Percentiles rank a stretch among this genome's conserved stretches.
Evolutionary conservation across 306 rosid species (phyloP).

Genomic region (Dryas alaskensis): DNA sequence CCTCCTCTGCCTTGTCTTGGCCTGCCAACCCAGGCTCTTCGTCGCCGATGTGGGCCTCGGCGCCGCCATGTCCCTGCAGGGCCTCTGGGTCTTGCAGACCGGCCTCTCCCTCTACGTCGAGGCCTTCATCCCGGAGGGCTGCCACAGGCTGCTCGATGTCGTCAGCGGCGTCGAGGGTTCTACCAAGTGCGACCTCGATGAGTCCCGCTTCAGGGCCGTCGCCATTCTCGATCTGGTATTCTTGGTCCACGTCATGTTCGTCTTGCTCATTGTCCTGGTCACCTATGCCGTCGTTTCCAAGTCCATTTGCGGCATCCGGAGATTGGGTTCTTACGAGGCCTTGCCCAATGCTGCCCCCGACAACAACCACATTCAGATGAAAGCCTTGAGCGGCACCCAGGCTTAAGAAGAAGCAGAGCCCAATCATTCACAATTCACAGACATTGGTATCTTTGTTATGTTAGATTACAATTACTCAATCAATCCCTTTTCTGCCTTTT

Average conservation of each 20-base stretch:
- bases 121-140: constrained; percentile 86
- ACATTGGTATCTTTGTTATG: no score
- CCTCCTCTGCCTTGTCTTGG: constrained; percentile 49
- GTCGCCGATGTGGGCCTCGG: constrained; percentile 65
- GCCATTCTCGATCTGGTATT: constrained; percentile 79
- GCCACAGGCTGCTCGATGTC: constrained; percentile 81
- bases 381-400: constrained; percentile 83
- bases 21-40: constrained; percentile 60
- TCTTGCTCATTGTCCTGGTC: constrained; percentile 47
- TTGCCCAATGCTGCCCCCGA: constrained; percentile 59
- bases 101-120: constrained; percentile 84
- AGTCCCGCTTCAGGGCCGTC: constrained; percentile 68
- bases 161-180: constrained; percentile 74
- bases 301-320: constrained; percentile 46
- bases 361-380: constrained; percentile 74
- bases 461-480: no score
- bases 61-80: constrained; percentile 60
- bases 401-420: constrained; percentile 40
- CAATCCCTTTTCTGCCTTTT: not conserved
- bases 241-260: constrained; percentile 57
- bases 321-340: constrained; percentile 71
- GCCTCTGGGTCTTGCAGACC: constrained; percentile 76
- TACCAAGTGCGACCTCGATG: constrained; percentile 82
- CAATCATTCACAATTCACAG: no score
- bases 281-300: constrained; percentile 48